phyloP scores from a whole-genome alignment of 805 yeast genomes.

The Cyberlindnera galapagoensis region DNA sequence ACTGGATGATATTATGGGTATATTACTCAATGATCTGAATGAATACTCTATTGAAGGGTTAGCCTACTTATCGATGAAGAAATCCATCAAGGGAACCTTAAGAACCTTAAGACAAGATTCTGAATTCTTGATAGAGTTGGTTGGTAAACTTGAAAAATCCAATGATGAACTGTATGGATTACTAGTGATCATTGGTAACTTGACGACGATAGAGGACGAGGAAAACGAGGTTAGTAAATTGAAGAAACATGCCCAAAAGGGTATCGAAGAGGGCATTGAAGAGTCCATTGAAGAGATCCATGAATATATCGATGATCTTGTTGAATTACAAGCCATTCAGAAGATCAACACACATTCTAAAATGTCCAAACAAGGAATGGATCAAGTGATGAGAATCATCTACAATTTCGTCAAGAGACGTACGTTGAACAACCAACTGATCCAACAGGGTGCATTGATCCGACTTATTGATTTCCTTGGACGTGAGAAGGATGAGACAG shows the following conservation, averaged over 20 bases:
- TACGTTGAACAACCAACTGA: slow-evolving; percentile 26
- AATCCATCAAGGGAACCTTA: slow-evolving; percentile 29
- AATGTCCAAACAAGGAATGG: slow-evolving; percentile 17
- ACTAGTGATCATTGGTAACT: slow-evolving; percentile 28
- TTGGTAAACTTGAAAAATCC: slow-evolving; percentile 19
- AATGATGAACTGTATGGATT: slow-evolving; percentile 24
- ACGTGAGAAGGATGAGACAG: slow-evolving; percentile 6
- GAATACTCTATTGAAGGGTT: slow-evolving; percentile 37
- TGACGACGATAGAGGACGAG: slow-evolving; percentile 23
- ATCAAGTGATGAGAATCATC: slow-evolving; percentile 27
- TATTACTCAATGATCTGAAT: slow-evolving; percentile 19
- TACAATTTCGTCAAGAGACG: slow-evolving; percentile 25
- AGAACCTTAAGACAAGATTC: slow-evolving; percentile 32
- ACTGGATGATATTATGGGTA: slow-evolving; percentile 27
- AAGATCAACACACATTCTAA: slow-evolving; percentile 8
- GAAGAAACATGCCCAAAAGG: slow-evolving; percentile 27
- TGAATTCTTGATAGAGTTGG: slow-evolving; percentile 26
- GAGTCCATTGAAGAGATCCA: slow-evolving; percentile 14
- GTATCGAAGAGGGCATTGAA: slow-evolving; percentile 17
- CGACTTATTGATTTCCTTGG: slow-evolving; percentile 25
- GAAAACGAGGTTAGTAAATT: slow-evolving; percentile 24
- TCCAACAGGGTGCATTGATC: slow-evolving; percentile 41
- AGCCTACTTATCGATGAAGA: slow-evolving; percentile 42
- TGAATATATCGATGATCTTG: slow-evolving; percentile 16
- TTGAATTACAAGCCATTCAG: slow-evolving; percentile 18